Conservation (phyloP, 768 basidiomycete genomes). For the Hypholoma sublateritium region DNA sequence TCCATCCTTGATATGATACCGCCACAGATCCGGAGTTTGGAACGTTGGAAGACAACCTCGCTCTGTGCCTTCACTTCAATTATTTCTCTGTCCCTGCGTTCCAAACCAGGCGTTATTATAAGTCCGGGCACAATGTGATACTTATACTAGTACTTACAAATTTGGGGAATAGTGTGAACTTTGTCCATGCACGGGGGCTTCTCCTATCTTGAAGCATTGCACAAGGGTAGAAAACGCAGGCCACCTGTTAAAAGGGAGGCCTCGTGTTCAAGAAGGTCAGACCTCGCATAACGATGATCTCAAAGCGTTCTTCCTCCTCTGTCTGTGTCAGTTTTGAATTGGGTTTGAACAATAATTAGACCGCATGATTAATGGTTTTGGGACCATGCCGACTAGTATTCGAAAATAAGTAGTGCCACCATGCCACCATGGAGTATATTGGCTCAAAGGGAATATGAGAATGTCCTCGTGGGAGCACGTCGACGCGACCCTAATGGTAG, state of each 20-base stretch:
- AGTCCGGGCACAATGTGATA: too few species aligned
- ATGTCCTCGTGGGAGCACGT: not conserved
- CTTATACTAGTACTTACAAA: too few species aligned
- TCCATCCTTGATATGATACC: slow-evolving; percentile 6
- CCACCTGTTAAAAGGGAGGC: too few species aligned
- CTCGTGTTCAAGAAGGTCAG: too few species aligned
- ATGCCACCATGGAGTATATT: not conserved
- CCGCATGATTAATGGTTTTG: not conserved
- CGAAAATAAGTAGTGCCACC: not conserved
- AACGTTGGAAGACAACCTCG: slow-evolving; percentile 2
- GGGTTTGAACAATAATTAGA: too few species aligned
- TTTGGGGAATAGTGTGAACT: too few species aligned
- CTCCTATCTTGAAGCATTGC: too few species aligned
- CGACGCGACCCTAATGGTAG: not conserved
- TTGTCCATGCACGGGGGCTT: too few species aligned
- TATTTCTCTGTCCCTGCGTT: not conserved
- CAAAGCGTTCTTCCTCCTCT: too few species aligned
- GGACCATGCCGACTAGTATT: not conserved
- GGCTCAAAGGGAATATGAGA: not conserved
- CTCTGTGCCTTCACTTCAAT: not conserved
- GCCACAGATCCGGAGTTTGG: slow-evolving; percentile 18
- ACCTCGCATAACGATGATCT: not conserved
- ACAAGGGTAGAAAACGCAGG: too few species aligned
- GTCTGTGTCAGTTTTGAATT: too few species aligned
- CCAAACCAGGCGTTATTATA: too few species aligned